Base-by-base conservation (phyloP, 805 yeast species). In the Myxozyma neotropica region DNA sequence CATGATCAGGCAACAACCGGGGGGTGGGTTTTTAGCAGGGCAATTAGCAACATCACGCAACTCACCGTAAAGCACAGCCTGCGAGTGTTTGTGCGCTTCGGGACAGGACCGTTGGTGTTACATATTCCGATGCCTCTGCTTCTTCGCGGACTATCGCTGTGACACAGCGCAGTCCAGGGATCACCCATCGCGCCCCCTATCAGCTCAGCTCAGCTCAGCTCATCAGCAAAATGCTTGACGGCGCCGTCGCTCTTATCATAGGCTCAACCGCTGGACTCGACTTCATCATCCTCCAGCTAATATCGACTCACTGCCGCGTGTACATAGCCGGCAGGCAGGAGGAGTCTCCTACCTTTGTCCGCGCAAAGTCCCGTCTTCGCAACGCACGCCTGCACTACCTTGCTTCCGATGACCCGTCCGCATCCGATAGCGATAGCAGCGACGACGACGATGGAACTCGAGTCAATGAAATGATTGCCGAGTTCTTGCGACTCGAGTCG, bases 251-350 rank as follows among this genome's bases (percentile, higher is more conserved):
- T 10, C 53, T 60, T 33, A 24, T 60, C 10, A 56, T 51, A 29
- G 64, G 63, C 47, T 52, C 63, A 13, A 56, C 63, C 43, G 29
- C 27, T 17, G 61, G 55, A 29, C 61, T 60, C 21, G 64, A 60
- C 42, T 57, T 60, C 40, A 49, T 60, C 29, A 31, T 60, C 53
- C 58, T 60, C 45, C 64, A 60, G 55, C 61, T 60, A 2, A 44
- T 57, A 17, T 48, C 56, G 15, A 47, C 64, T 10, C 35, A 29
- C 45, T 60, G 64, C 42, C 55, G 61, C 3, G 58, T 60, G 19
- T 60, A 60, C 43, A 27, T 60, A 24, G 42, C 54, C 45, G 64
- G 58, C 8, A 29, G 38, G 8, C 58, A 51, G 13, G 7, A 52
- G 13, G 57, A 57, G 61, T 38, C 61, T 3, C 49, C 58, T 23